Evolutionary conservation across 306 rosid species (phyloP).

Genomic region (Malus orientalis): DNA sequence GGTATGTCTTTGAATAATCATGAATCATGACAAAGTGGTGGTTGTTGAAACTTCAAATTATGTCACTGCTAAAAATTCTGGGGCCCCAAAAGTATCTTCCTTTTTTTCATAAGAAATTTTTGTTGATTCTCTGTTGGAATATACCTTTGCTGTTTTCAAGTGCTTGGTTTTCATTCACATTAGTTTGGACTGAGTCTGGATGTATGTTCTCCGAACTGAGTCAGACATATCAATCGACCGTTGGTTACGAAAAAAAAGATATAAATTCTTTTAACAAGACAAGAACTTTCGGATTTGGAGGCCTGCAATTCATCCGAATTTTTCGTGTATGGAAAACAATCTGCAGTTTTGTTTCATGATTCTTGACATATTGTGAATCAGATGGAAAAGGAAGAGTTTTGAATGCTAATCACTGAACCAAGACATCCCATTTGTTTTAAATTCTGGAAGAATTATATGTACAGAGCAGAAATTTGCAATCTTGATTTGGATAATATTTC

Average conservation of each 20-base stretch:
- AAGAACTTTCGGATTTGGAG: neutral
- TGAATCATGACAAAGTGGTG: neutral
- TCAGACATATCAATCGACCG: neutral
- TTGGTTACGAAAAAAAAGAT: neutral
- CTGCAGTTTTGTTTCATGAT: neutral
- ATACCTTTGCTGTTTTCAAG: neutral
- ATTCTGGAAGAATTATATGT: neutral
- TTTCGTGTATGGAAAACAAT: neutral
- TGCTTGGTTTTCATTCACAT: neutral
- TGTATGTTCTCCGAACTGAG: neutral
- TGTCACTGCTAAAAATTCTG: neutral
- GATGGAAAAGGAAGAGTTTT: neutral
- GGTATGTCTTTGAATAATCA: neutral
- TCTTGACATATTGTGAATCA: neutral
- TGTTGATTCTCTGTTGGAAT: neutral
- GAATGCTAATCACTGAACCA: neutral
- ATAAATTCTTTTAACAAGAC: neutral
- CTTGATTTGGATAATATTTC: neutral
- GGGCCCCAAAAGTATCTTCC: neutral
- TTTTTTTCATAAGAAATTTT: neutral
- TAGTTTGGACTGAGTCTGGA: neutral
- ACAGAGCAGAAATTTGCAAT: neutral
- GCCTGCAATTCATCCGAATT: neutral
- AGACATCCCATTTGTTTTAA: neutral
- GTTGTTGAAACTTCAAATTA: neutral